Evolutionary conservation across 176 grass and related monocot genomes (phyloP).

Genomic region (Oryza brachyantha): DNA sequence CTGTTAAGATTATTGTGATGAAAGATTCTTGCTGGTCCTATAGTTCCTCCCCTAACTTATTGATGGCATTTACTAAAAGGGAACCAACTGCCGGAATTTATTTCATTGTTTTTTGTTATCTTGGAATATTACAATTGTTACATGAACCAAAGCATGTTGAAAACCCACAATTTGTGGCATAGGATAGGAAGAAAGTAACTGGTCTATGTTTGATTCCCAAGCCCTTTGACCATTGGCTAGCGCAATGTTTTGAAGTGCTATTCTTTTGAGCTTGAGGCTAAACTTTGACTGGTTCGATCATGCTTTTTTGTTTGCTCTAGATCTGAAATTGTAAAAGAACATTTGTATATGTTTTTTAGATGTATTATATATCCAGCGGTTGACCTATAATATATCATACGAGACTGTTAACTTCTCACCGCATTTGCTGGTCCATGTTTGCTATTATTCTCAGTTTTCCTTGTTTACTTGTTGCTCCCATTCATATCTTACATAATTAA

Average conservation of each 20-base stretch:
- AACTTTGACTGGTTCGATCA: not conserved
- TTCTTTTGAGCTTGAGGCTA: not conserved
- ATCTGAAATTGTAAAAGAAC: not conserved
- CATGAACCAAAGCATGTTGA: not conserved
- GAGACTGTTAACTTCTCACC: not conserved
- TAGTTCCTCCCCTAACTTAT: not conserved
- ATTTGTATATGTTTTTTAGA: not conserved
- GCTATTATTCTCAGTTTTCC: not conserved
- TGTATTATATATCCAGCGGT: not conserved
- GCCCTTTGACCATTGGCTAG: not conserved
- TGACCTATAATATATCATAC: not conserved
- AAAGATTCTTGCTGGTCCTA: not conserved
- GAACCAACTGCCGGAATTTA: not conserved
- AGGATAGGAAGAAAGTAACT: not conserved
- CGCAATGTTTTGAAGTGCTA: not conserved
- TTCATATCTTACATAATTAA: conserved; percentile 22
- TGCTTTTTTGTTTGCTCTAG: not conserved
- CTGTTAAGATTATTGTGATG: not conserved
- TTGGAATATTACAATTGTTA: not conserved
- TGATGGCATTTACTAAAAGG: not conserved
- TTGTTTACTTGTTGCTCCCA: conserved; percentile 9
- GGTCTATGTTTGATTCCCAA: not conserved
- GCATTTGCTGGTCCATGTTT: not conserved
- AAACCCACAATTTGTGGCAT: not conserved
- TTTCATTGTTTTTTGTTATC: not conserved